A percentile compares a stretch with the other conserved stretches of the same genome.
phyloP scores from a whole-genome alignment of 2,329 filamentous ascomycete genomes.

The Thelonectria discophora region DNA sequence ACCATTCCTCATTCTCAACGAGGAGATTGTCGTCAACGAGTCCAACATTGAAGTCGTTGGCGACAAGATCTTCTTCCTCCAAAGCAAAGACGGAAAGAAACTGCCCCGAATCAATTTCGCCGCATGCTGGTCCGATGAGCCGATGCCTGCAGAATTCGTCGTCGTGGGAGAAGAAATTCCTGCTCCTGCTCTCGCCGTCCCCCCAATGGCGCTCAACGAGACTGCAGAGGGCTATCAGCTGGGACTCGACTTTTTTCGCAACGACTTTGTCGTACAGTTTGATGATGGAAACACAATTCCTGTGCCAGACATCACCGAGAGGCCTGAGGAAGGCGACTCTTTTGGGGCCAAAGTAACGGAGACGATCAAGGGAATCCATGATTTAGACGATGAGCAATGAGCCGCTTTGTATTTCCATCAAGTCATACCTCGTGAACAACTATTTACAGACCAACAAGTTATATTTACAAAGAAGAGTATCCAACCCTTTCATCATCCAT shows the following conservation, averaged over 20 bases:
- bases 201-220: conserved; percentile 10
- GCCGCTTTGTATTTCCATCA: background rate
- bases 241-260: conserved; percentile 19
- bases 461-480: conserved; percentile 6
- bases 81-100: background rate
- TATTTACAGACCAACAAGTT: background rate
- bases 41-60: conserved; percentile 2
- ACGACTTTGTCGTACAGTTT: conserved; percentile 14
- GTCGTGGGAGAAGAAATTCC: conserved; percentile 1
- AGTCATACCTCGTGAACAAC: background rate
- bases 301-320: conserved; percentile 10
- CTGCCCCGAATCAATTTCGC: conserved; percentile 9
- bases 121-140: conserved; percentile 5
- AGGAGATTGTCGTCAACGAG: conserved; percentile 14
- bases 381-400: background rate
- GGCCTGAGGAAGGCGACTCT: background rate
- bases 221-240: conserved; percentile 1
- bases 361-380: background rate
- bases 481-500: background rate
- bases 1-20: conserved; percentile 7
- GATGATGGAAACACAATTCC: background rate
- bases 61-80: conserved; percentile 10
- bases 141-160: conserved; percentile 3
- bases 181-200: conserved; percentile 4
- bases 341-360: background rate